Conservation (phyloP, 345 rosid genomes). For the Arabidopsis suecica region DNA sequence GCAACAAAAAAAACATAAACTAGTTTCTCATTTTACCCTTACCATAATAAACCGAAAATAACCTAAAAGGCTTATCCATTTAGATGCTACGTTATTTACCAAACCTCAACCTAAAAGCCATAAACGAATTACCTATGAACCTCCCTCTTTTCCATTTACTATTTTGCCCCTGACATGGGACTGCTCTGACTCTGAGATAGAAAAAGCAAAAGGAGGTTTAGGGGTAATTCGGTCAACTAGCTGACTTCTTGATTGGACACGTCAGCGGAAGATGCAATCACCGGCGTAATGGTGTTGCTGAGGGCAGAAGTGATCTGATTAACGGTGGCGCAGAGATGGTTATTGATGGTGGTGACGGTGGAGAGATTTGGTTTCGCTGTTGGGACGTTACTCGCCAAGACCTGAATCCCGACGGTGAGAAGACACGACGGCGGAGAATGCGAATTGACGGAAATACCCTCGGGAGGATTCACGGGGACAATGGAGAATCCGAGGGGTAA, state of each 20-base stretch:
- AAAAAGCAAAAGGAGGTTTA: slow-evolving; percentile 46
- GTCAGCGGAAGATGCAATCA: slow-evolving; percentile 39
- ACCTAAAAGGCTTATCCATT: slow-evolving; percentile 22
- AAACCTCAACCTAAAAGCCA: slow-evolving; percentile 4
- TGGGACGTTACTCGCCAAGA: slow-evolving; percentile 70
- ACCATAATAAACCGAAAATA: background rate
- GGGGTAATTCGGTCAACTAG: slow-evolving; percentile 50
- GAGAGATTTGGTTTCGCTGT: slow-evolving; percentile 80
- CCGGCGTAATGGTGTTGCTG: slow-evolving; percentile 37
- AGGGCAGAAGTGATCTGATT: slow-evolving; percentile 71
- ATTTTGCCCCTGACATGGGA: background rate
- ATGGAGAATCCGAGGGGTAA: slow-evolving; percentile 81
- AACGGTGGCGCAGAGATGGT: slow-evolving; percentile 70
- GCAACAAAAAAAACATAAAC: slow-evolving; percentile 4
- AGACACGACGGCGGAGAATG: slow-evolving; percentile 50
- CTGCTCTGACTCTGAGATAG: background rate
- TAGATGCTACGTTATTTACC: slow-evolving; percentile 44
- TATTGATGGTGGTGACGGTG: slow-evolving; percentile 64
- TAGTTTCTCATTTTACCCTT: slow-evolving; percentile 21
- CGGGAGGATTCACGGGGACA: slow-evolving; percentile 49
- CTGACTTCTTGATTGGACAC: slow-evolving; percentile 41
- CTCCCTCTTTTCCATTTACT: slow-evolving; percentile 23
- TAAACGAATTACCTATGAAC: slow-evolving; percentile 48
- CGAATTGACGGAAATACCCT: slow-evolving; percentile 37
- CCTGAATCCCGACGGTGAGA: slow-evolving; percentile 85